A percentile compares a stretch with the other conserved stretches of the same genome.
Evolutionary conservation across 2,329 filamentous ascomycete genomes (phyloP).

Genomic region (Penicillium sp.): DNA sequence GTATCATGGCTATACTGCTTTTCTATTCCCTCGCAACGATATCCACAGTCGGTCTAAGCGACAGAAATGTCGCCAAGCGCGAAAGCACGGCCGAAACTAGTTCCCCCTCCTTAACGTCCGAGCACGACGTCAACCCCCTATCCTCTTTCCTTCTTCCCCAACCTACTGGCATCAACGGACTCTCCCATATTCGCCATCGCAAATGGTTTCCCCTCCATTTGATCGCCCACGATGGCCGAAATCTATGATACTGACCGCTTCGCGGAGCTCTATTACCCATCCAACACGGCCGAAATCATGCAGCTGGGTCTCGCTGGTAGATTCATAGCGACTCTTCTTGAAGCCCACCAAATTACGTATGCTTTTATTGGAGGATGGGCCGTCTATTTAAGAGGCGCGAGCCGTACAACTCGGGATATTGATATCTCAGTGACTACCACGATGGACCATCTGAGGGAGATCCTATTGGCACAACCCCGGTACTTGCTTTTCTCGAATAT

Average conservation of each 20-base stretch:
- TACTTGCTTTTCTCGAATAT: slow-evolving; percentile 7
- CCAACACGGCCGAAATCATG: slow-evolving; percentile 19
- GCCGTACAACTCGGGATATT: slow-evolving; percentile 19
- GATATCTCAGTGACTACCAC: slow-evolving; percentile 18
- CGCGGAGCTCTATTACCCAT: slow-evolving; percentile 21
- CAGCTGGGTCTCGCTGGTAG: slow-evolving; percentile 19
- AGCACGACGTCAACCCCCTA: neutral
- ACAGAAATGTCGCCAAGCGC: neutral
- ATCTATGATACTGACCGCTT: slow-evolving; percentile 22
- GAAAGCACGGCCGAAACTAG: neutral
- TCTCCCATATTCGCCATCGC: neutral
- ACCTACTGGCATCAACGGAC: neutral
- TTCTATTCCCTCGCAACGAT: neutral
- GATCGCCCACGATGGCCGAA: slow-evolving; percentile 15
- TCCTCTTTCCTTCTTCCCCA: neutral
- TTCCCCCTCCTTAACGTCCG: neutral
- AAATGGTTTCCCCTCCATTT: neutral
- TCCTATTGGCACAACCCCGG: slow-evolving; percentile 16
- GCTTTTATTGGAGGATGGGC: slow-evolving; percentile 21
- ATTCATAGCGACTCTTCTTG: slow-evolving; percentile 17
- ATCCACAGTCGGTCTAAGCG: neutral
- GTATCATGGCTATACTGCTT: too few species aligned
- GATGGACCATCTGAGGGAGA: slow-evolving; percentile 18
- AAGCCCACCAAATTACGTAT: slow-evolving; percentile 17
- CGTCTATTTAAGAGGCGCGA: slow-evolving; percentile 17